phyloP scores from a whole-genome alignment of 129 eudicot species.

The carrot (Daucus carota) region DNA sequence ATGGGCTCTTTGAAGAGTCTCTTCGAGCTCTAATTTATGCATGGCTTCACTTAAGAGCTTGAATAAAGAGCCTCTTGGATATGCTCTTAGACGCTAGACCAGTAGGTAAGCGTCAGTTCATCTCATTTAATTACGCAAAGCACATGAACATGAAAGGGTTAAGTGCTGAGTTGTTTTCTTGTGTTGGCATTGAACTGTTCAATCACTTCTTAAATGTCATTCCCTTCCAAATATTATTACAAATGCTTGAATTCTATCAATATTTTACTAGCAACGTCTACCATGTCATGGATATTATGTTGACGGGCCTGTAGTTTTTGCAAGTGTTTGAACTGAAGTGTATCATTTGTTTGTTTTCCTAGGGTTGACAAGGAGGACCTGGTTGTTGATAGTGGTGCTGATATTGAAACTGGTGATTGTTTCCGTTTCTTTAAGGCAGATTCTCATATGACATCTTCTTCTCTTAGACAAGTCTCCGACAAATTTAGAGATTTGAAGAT shows the following conservation, averaged over 20 bases:
- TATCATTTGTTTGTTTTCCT: neutral
- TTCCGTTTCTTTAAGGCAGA: conserved; percentile 3
- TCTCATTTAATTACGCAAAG: neutral
- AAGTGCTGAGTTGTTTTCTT: too few relatives aligned
- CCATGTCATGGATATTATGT: neutral
- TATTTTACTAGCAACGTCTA: neutral
- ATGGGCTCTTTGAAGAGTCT: too few relatives aligned
- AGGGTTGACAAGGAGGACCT: neutral
- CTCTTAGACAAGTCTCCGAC: neutral
- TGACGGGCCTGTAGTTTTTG: neutral
- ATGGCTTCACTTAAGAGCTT: too few relatives aligned
- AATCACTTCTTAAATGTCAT: too few relatives aligned
- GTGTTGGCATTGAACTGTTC: too few relatives aligned
- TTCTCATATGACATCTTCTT: neutral
- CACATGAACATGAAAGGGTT: neutral
- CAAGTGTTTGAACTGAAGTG: neutral
- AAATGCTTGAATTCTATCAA: too few relatives aligned
- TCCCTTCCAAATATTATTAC: too few relatives aligned
- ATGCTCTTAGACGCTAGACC: too few relatives aligned
- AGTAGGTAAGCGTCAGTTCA: neutral
- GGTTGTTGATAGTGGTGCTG: neutral
- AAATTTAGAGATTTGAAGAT: neutral
- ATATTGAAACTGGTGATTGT: neutral
- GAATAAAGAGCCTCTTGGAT: too few relatives aligned
- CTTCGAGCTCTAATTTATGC: too few relatives aligned